A percentile compares a stretch with the other conserved stretches of the same genome.
Evolutionary conservation across 2,329 filamentous ascomycete genomes (phyloP).

Genomic region (Colletotrichum caudatum): DNA sequence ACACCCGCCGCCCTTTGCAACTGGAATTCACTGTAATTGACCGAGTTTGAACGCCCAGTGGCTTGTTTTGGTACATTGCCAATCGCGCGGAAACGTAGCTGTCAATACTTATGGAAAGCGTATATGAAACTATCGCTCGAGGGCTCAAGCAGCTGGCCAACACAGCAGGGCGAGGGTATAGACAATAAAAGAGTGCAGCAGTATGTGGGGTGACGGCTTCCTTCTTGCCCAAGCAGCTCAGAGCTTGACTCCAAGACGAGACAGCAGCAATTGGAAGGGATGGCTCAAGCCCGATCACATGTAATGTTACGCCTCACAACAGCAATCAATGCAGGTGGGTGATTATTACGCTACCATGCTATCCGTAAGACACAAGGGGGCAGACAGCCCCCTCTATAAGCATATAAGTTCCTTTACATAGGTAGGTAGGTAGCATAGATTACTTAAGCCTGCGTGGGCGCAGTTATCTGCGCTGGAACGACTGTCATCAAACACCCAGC

Average conservation of each 20-base stretch:
- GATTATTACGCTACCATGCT: neutral
- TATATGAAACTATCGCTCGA: no score
- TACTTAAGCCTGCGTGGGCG: neutral
- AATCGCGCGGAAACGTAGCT: neutral
- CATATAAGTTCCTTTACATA: no score
- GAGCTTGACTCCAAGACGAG: neutral
- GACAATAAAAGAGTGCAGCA: no score
- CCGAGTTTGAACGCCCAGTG: neutral
- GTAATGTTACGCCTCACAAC: neutral
- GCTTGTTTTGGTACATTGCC: neutral
- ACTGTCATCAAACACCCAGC: neutral
- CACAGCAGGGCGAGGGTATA: neutral
- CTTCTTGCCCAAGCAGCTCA: neutral
- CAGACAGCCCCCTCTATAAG: neutral
- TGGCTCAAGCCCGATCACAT: constrained; percentile 2
- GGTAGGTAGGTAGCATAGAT: neutral
- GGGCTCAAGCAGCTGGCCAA: neutral
- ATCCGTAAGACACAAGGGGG: no score
- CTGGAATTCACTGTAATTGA: constrained; percentile 11
- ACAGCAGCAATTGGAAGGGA: constrained; percentile 1
- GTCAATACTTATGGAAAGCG: neutral
- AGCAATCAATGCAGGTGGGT: neutral
- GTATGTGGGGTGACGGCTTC: neutral
- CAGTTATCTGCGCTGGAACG: neutral
- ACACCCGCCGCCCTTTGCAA: neutral